phyloP scores from a whole-genome alignment of 2,329 filamentous ascomycete species.

The Curvularia eragrostidis region DNA sequence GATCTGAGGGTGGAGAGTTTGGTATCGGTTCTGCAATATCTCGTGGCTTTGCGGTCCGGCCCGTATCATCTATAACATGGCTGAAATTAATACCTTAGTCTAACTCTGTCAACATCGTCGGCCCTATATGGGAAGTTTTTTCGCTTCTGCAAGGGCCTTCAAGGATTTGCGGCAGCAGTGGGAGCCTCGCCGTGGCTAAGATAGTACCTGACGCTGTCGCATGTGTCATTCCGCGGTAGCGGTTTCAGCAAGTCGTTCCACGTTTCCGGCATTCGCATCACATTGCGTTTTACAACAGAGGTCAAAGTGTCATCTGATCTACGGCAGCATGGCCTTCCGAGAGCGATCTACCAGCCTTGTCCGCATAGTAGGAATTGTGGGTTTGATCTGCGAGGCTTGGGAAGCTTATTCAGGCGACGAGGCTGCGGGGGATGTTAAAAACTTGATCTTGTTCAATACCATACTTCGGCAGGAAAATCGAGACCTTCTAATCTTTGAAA shows the following conservation, averaged over 20 bases:
- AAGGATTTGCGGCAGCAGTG: background rate
- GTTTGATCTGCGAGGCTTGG: conserved; percentile 11
- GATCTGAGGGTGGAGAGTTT: background rate
- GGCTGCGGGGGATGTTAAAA: background rate
- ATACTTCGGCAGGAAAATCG: background rate
- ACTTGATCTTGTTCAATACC: no score
- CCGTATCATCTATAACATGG: background rate
- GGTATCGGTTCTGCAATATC: background rate
- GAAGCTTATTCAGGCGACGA: conserved; percentile 20
- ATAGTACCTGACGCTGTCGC: conserved; percentile 3
- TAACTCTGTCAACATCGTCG: background rate
- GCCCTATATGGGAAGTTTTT: background rate
- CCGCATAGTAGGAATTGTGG: conserved; percentile 4
- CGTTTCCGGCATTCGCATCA: conserved; percentile 15
- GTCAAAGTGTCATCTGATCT: conserved; percentile 10
- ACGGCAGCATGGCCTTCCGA: conserved; percentile 11
- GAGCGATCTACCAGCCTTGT: background rate
- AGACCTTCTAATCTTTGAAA: background rate
- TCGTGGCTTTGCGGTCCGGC: background rate
- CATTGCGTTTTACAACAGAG: conserved; percentile 23
- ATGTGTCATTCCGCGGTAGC: conserved; percentile 9
- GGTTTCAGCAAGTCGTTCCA: conserved; percentile 27
- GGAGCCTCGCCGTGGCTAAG: background rate
- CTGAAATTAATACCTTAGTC: background rate
- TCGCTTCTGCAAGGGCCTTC: background rate